Evolutionary conservation across 2,329 filamentous ascomycete species (phyloP).

Genomic region (Parasarocladium wereldwijsianum): DNA sequence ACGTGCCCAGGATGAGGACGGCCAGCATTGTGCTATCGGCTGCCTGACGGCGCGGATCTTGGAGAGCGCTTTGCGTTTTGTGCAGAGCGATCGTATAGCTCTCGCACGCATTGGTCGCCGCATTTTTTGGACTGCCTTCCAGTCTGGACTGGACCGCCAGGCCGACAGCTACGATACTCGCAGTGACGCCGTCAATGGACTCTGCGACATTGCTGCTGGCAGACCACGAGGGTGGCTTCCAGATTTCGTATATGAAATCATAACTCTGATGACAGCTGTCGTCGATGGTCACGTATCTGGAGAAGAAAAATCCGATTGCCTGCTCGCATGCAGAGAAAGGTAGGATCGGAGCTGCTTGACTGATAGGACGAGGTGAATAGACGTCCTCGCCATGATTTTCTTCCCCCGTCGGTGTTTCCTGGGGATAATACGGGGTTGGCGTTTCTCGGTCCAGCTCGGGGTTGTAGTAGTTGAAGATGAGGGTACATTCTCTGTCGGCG

Average conservation of each 20-base stretch:
- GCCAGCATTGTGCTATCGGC: conserved; percentile 37
- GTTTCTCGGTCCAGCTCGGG: conserved; percentile 2
- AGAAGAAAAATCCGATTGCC: conserved; percentile 34
- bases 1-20: conserved; percentile 38
- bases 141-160: conserved; percentile 35
- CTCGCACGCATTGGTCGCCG: conserved; percentile 31
- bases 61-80: conserved; percentile 34
- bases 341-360: conserved; percentile 1
- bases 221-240: conserved; percentile 28
- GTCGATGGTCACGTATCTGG: conserved; percentile 32
- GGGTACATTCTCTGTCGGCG: neutral
- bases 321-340: conserved; percentile 23
- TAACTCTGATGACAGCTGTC: conserved; percentile 34
- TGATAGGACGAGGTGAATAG: conserved; percentile 6
- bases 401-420: too few species aligned
- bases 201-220: conserved; percentile 14
- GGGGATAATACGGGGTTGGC: too few species aligned
- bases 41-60: conserved; percentile 24
- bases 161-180: conserved; percentile 40
- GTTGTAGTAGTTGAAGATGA: conserved; percentile 3
- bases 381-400: too few species aligned
- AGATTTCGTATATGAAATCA: conserved; percentile 37
- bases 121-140: conserved; percentile 20
- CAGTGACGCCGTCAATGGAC: conserved; percentile 26
- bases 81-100: conserved; percentile 35